phyloP scores from a whole-genome alignment of 2,329 filamentous ascomycete species.

The Cladosporium sp. region DNA sequence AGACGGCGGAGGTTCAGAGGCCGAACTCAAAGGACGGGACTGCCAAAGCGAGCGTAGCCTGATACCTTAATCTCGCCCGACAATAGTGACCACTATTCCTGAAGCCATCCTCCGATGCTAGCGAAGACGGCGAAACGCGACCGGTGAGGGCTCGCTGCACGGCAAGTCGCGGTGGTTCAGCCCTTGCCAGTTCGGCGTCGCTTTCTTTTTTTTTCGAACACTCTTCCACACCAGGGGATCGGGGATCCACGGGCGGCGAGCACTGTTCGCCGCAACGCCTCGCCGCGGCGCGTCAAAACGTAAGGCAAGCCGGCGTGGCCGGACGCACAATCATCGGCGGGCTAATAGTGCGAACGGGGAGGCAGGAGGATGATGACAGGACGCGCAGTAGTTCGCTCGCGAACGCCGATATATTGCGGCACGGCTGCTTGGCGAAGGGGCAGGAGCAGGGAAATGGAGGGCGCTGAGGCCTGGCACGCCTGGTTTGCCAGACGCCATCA shows the following conservation, averaged over 20 bases:
- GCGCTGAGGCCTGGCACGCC: background rate
- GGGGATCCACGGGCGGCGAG: constrained; percentile 4
- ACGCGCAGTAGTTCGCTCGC: constrained; percentile 8
- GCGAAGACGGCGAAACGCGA: too few species aligned
- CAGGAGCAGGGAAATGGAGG: too few species aligned
- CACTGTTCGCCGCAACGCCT: constrained; percentile 9
- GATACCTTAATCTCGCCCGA: background rate
- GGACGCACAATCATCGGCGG: constrained; percentile 4
- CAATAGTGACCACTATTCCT: background rate
- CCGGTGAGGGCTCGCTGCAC: too few species aligned
- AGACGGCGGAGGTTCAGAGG: background rate
- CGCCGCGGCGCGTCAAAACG: constrained; percentile 1
- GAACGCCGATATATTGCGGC: constrained; percentile 5
- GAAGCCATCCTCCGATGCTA: too few species aligned
- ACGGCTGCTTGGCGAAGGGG: constrained; percentile 1
- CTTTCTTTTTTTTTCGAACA: too few species aligned
- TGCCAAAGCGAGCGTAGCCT: constrained; percentile 3
- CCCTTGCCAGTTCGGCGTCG: too few species aligned
- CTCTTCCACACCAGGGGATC: background rate
- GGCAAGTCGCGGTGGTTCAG: too few species aligned
- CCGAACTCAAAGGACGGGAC: background rate
- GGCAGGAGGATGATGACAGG: constrained; percentile 2
- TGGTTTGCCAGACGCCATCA: too few species aligned
- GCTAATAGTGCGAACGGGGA: background rate
- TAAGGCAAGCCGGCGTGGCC: constrained; percentile 7